A percentile compares a stretch with the other conserved stretches of the same genome.
Evolutionary conservation across 2,329 filamentous ascomycete species (phyloP).

Genomic region (Penicillium sp.): DNA sequence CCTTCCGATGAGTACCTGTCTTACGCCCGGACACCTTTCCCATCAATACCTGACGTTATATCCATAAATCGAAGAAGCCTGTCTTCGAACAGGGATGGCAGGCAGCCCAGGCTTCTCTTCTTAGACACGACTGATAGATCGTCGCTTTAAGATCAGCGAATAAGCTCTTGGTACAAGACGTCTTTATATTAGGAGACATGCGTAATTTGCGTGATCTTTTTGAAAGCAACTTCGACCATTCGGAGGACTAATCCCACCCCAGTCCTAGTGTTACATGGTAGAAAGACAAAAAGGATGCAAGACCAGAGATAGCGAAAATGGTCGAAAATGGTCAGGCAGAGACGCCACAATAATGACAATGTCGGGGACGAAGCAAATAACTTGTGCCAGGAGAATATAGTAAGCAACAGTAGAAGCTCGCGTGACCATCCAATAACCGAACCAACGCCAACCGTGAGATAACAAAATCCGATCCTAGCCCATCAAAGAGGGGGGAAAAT

Average conservation of each 20-base stretch:
- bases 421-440: slow-evolving; percentile 19
- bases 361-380: neutral
- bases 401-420: neutral
- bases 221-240: neutral
- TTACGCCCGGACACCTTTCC: neutral
- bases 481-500: slow-evolving; percentile 9
- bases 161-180: too few species aligned
- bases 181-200: neutral
- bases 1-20: neutral
- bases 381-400: neutral
- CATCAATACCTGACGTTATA: neutral
- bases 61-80: neutral
- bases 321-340: neutral
- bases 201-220: neutral
- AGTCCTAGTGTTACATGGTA: slow-evolving; percentile 8
- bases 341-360: neutral
- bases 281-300: neutral
- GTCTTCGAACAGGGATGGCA: neutral
- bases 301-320: neutral
- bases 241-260: neutral
- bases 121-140: too few species aligned
- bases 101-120: too few species aligned
- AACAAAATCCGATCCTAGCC: slow-evolving; percentile 13
- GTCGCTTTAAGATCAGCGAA: too few species aligned
- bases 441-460: slow-evolving; percentile 15